Conservation (phyloP, 768 basidiomycete species). For the Russula sp. region DNA sequence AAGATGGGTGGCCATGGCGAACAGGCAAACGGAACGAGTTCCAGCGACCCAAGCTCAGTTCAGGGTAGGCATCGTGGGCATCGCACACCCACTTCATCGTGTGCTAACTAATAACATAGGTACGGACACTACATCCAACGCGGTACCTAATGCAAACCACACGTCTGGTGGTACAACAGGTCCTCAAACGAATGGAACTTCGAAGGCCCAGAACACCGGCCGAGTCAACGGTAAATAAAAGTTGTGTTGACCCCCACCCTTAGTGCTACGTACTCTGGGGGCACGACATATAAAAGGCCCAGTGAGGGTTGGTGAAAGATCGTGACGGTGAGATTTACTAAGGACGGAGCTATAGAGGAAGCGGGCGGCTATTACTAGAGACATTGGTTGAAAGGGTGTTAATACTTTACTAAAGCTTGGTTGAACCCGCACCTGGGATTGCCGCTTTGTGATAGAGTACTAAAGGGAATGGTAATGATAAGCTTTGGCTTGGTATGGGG, state of each 20-base stretch:
- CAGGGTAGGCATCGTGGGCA: slow-evolving; percentile 21
- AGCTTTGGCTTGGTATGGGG: too few relatives aligned
- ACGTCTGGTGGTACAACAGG: background rate
- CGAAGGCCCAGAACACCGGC: slow-evolving; percentile 8
- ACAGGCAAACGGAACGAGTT: slow-evolving; percentile 5
- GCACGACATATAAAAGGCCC: background rate
- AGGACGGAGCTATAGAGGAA: background rate
- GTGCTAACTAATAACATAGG: slow-evolving; percentile 12
- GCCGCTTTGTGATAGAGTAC: too few relatives aligned
- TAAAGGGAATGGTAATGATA: too few relatives aligned
- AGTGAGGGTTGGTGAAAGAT: background rate
- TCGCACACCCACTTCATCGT: slow-evolving; percentile 1
- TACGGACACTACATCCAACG: slow-evolving; percentile 1
- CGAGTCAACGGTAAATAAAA: slow-evolving; percentile 14
- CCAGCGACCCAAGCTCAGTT: background rate
- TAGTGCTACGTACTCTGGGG: background rate
- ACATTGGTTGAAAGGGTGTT: background rate
- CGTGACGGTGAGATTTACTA: background rate
- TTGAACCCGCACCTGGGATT: too few relatives aligned
- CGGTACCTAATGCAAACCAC: background rate
- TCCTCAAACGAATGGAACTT: slow-evolving; percentile 5
- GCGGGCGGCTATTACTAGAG: background rate
- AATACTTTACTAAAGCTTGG: too few relatives aligned
- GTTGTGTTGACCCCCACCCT: background rate
- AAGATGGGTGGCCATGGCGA: background rate